phyloP scores from a whole-genome alignment of 2,329 filamentous ascomycete genomes.

The Claviceps humidiphila region DNA sequence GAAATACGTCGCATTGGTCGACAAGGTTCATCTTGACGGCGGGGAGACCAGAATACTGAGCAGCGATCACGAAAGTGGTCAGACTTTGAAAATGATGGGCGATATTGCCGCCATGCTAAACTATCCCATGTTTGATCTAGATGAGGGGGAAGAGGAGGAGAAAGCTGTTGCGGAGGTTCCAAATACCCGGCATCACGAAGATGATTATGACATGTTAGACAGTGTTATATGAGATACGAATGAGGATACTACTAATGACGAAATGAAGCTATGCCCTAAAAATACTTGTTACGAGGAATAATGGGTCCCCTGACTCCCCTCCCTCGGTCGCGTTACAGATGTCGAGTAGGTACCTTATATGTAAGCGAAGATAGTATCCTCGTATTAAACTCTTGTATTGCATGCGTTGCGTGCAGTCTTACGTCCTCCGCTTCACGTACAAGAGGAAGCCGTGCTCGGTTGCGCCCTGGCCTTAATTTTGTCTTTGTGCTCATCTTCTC shows the following conservation, averaged over 20 bases:
- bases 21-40: conserved; percentile 74
- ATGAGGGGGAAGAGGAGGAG: conserved; percentile 49
- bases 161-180: conserved; percentile 5
- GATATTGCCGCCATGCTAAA: conserved; percentile 84
- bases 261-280: no score
- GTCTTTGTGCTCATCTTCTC: background rate
- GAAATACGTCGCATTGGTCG: conserved; percentile 73
- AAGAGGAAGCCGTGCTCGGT: background rate
- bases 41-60: conserved; percentile 84
- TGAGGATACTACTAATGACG: background rate
- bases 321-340: no score
- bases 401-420: background rate
- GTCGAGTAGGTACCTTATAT: no score
- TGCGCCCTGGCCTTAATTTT: no score
- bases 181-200: conserved; percentile 13
- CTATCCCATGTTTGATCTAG: conserved; percentile 71
- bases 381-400: no score
- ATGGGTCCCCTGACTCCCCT: no score
- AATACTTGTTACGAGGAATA: no score
- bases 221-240: conserved; percentile 18
- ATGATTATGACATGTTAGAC: conserved; percentile 17
- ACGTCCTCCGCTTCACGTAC: background rate
- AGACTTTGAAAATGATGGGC: conserved; percentile 68
- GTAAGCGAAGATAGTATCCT: no score
- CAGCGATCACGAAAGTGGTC: conserved; percentile 87